Evolutionary conservation across 2,329 filamentous ascomycete species (phyloP).

Genomic region (Nigrospora osmanthi): DNA sequence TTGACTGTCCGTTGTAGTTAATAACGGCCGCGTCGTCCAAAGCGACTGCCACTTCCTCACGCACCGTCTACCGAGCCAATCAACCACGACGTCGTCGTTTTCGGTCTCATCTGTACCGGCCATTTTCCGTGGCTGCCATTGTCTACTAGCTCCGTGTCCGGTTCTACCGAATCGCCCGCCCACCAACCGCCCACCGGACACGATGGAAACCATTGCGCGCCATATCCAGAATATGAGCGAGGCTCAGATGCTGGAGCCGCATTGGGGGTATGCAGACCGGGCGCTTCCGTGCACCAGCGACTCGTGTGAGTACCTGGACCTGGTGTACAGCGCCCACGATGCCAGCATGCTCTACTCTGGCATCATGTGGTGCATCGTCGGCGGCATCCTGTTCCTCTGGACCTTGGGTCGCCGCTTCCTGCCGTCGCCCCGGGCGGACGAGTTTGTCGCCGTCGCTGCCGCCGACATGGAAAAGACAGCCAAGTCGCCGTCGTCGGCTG

Average conservation of each 20-base stretch:
- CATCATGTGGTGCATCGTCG: slow-evolving; percentile 39
- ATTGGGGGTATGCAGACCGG: slow-evolving; percentile 50
- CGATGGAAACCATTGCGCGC: slow-evolving; percentile 16
- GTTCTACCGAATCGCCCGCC: too few species aligned
- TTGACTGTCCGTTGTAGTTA: too few species aligned
- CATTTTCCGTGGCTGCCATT: too few species aligned
- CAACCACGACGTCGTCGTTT: too few species aligned
- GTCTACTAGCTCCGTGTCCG: too few species aligned
- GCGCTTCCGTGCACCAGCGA: slow-evolving; percentile 50
- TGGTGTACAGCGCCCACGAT: slow-evolving; percentile 41
- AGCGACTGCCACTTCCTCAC: too few species aligned
- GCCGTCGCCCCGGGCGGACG: slow-evolving; percentile 13
- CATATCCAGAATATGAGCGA: slow-evolving; percentile 38
- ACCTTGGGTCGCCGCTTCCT: slow-evolving; percentile 21
- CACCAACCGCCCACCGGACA: slow-evolving; percentile 1
- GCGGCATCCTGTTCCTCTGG: slow-evolving; percentile 35
- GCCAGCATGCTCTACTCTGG: slow-evolving; percentile 41
- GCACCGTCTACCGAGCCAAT: too few species aligned
- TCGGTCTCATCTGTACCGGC: too few species aligned
- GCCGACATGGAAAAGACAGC: slow-evolving; percentile 8
- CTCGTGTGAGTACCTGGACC: slow-evolving; percentile 49
- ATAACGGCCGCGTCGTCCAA: too few species aligned
- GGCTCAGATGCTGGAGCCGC: slow-evolving; percentile 28
- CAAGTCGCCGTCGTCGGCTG: slow-evolving; percentile 3
- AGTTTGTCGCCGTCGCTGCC: slow-evolving; percentile 10